Evolutionary conservation across 768 basidiomycete species (phyloP).

Genomic region (Lyophyllum decastes): DNA sequence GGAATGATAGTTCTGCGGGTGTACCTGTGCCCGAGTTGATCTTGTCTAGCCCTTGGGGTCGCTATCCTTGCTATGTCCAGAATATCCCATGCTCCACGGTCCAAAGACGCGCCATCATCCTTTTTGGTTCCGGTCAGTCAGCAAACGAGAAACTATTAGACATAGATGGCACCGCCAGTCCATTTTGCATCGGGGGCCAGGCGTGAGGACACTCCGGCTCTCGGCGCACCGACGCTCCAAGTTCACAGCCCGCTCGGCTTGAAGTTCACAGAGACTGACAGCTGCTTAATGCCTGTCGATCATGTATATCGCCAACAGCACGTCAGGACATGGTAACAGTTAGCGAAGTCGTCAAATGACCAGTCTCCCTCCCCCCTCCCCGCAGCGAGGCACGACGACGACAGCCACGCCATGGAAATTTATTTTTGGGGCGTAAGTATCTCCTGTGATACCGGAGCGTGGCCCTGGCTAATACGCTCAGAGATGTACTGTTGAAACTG

Average conservation of each 20-base stretch:
- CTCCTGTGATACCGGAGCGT: neutral
- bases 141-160: neutral
- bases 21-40: neutral
- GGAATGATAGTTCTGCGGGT: neutral
- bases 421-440: neutral
- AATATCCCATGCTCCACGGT: neutral
- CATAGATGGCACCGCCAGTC: neutral
- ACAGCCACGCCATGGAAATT: neutral
- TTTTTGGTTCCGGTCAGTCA: neutral
- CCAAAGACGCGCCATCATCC: neutral
- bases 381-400: neutral
- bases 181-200: neutral
- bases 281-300: neutral
- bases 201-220: neutral
- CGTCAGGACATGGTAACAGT: neutral
- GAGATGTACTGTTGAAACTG: neutral
- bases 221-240: neutral
- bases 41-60: neutral
- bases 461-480: too few relatives aligned
- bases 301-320: neutral
- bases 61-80: neutral
- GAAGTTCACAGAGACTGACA: neutral
- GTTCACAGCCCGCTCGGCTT: neutral
- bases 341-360: neutral
- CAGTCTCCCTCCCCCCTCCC: neutral